Percentiles rank a stretch among this genome's conserved stretches.
These are phyloP conservation scores for Fusarium tanahbumbuense DNA, from an alignment of 2,329 filamentous ascomycete species.

Conservation along the genomic window DNA sequence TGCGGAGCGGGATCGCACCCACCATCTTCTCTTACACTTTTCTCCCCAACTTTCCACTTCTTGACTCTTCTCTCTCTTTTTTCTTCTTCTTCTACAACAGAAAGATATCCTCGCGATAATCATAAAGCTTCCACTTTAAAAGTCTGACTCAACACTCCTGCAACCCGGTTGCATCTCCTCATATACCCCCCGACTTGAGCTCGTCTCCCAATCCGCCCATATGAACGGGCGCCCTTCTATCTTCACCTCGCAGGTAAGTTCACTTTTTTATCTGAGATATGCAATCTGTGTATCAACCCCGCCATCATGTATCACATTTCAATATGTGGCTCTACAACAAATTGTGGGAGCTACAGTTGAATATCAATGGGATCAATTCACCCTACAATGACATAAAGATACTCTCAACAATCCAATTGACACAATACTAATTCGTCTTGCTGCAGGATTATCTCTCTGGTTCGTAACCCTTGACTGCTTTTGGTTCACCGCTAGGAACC, in stretches of 20 bases:
- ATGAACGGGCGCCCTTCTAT: conserved; percentile 87
- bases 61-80: conserved; percentile 30
- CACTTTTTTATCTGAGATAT: conserved; percentile 19
- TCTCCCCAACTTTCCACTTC: conserved; percentile 24
- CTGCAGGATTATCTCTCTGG: conserved; percentile 80
- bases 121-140: conserved; percentile 5
- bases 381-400: conserved; percentile 3
- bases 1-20: conserved; percentile 33
- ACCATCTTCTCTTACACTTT: conserved; percentile 17
- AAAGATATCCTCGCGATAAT: conserved; percentile 36
- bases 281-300: conserved; percentile 29
- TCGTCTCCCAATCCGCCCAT: conserved; percentile 69
- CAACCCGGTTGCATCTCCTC: conserved; percentile 36
- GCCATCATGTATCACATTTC: conserved; percentile 26
- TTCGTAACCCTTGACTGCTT: conserved; percentile 55
- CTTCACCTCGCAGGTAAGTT: conserved; percentile 84
- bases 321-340: conserved; percentile 26
- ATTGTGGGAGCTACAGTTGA: neutral
- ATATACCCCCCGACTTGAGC: conserved; percentile 45
- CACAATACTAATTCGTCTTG: conserved; percentile 56
- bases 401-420: conserved; percentile 34
- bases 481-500: conserved; percentile 57
- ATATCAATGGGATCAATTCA: conserved; percentile 8
- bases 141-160: conserved; percentile 17
- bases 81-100: conserved; percentile 27